Evolutionary conservation across 768 basidiomycete genomes (phyloP), one percentile per base, ranked within the genome.

Genomic region (Hygrophoropsis aurantiaca): DNA sequence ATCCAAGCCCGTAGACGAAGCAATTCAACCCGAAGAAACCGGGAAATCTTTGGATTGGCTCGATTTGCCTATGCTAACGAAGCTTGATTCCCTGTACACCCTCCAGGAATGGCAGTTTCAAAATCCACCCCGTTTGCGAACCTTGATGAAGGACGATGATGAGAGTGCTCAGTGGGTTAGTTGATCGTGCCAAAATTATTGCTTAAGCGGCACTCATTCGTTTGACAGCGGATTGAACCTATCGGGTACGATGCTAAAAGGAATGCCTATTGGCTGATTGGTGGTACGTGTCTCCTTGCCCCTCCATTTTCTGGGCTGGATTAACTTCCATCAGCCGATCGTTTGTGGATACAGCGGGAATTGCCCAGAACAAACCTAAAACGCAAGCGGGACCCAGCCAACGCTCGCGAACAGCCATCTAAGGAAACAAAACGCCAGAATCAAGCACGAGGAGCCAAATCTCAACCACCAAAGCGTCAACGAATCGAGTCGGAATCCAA

Each of bases 71-170:
- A 82, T 87, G 77, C 73, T 83, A 33, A 67, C 68, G 26, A 90
- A 90, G 66, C 77, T 94, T 35, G 85, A 90, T 50, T 81, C 85
- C 3, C 68, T 92, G 57, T 79, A 90, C 54, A 69, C 79, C 13
- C 68, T 93, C 40, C 77, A 75, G 23, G 91, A 94, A 66, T 94
- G 91, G 91, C 88, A 90, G 57, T 91, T 93, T 53, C 84, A 90
- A 49, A 88, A 89, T 58, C 80, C 88, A 4, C 73, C 75, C 43
- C 76, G 85, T 45, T 57, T 93, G 18, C 74, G 89, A 48, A 74
- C 73, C 36, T 65, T 86, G 39, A 90, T 92, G 88, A 86, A 81
- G 58, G 78, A 72, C 42, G 90, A 90, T 46, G 89, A 90, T 51
- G 90, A 91, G 35, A 69, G 73, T 46, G 87, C 85, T 20, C 68